phyloP scores from a whole-genome alignment of 225 moss, liverwort and hornwort genomes.

The Pseudoscleropodium purum region DNA sequence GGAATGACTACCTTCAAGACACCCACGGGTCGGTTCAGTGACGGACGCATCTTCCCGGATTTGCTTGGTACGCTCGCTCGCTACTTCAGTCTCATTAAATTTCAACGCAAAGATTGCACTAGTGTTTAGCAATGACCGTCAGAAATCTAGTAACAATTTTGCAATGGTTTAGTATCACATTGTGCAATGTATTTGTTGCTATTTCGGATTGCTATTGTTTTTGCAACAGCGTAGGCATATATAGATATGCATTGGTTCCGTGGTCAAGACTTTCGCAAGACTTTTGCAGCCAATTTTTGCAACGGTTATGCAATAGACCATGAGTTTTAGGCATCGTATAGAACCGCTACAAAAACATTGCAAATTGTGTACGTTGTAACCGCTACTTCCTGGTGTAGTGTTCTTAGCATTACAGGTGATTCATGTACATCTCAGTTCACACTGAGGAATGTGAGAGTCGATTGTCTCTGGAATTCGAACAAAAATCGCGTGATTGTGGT shows the following conservation, averaged over 20 bases:
- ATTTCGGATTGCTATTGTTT: no score
- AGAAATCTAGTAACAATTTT: not conserved
- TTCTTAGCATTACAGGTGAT: not conserved
- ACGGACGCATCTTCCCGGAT: conserved; percentile 35
- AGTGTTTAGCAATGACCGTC: not conserved
- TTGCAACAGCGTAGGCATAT: not conserved
- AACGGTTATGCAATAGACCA: no score
- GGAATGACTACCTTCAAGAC: conserved; percentile 20
- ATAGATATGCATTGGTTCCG: not conserved
- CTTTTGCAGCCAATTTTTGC: not conserved
- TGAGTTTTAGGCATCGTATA: not conserved
- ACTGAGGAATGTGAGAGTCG: not conserved
- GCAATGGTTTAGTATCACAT: not conserved
- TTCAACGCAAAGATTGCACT: not conserved
- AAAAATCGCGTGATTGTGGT: not conserved
- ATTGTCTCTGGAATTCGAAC: not conserved
- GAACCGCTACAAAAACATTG: not conserved
- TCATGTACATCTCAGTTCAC: not conserved
- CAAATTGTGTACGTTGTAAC: not conserved
- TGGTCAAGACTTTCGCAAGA: no score
- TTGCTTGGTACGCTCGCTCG: conserved; percentile 14
- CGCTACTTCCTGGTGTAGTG: not conserved
- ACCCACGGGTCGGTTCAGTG: conserved; percentile 24
- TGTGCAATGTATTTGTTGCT: not conserved
- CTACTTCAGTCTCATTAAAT: not conserved